phyloP scores from a whole-genome alignment of 1,284 basidiomycete species.

The Flammula alnicola region DNA sequence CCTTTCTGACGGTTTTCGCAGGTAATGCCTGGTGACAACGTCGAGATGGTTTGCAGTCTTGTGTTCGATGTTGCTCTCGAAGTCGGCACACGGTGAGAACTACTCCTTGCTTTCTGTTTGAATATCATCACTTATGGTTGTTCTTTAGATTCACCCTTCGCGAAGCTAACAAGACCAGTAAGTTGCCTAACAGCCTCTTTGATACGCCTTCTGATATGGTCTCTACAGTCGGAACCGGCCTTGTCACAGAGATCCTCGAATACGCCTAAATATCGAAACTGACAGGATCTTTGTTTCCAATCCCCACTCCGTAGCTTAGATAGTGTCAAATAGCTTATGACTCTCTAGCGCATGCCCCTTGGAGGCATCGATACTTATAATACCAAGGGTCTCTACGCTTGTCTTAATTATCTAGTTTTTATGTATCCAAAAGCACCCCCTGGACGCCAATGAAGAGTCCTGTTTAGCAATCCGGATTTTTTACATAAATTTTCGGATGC shows the following conservation, averaged over 20 bases:
- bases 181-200: constrained; percentile 34
- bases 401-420: constrained; percentile 19
- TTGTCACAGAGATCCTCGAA: constrained; percentile 84
- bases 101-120: neutral
- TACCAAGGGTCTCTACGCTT: constrained; percentile 7
- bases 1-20: constrained; percentile 36
- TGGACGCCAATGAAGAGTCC: neutral
- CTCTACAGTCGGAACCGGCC: constrained; percentile 82
- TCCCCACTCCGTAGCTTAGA: constrained; percentile 27
- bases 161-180: constrained; percentile 93
- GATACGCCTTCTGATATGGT: constrained; percentile 8
- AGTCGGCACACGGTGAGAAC: constrained; percentile 78
- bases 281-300: constrained; percentile 12
- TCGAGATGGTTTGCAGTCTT: constrained; percentile 90
- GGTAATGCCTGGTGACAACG: constrained; percentile 99
- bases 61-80: constrained; percentile 92
- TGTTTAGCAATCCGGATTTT: too few species aligned
- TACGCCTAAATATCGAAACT: constrained; percentile 29
- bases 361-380: constrained; percentile 12
- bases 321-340: too few species aligned
- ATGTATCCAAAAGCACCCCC: constrained; percentile 13
- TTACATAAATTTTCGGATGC: neutral
- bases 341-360: too few species aligned
- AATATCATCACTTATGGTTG: constrained; percentile 2
- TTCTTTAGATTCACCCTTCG: constrained; percentile 86